Evolutionary conservation across 331 rosid species (phyloP), one percentile per base, ranked within the genome.

Genomic region (Acacia pycnantha): DNA sequence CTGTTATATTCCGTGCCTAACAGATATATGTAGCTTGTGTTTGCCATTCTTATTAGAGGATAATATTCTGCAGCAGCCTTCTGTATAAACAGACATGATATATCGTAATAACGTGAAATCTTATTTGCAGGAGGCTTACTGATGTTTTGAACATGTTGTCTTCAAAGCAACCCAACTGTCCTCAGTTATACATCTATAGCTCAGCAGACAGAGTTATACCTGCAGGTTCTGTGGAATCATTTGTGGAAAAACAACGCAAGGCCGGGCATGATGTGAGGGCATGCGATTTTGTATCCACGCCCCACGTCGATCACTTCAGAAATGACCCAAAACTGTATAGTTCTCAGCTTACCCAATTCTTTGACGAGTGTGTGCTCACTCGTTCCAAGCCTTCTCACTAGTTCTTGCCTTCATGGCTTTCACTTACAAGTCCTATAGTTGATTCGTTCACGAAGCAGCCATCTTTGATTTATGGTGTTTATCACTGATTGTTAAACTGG

Each of bases 251-350:
- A 72, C 99, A 96, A 79, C 89, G 89, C 50, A 88, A 70, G 84
- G 92, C 94, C 19, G 99, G 99, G 50, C 97, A 77, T 77, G 89
- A 90, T 80, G 99, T 94, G 68, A 90, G 97, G 90, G 97, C 99
- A 18, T 94, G 98, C 90, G 90, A 96, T 76, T 96, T 96, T 83
- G 88, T 92, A 47, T 92, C 99, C 58, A 89, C 98, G 5, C 99
- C 99, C 47, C 98, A 96, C 85, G 99, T 96, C 73, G 99, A 96
- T 78, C 99, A 96, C 88, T 96, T 91, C 72, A 88, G 99, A 87
- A 92, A 88, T 86, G 94, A 94, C 86, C 98, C 99, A 1, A 86
- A 87, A 85, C 81, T 92, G 48, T 96, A 96, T 73, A 87, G 93
- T 79, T 88, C 94, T 77, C 94, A 96, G 91, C 94, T 96, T 66